Conservation (phyloP, 768 basidiomycete species). For the Macrolepiota albuminosa region DNA sequence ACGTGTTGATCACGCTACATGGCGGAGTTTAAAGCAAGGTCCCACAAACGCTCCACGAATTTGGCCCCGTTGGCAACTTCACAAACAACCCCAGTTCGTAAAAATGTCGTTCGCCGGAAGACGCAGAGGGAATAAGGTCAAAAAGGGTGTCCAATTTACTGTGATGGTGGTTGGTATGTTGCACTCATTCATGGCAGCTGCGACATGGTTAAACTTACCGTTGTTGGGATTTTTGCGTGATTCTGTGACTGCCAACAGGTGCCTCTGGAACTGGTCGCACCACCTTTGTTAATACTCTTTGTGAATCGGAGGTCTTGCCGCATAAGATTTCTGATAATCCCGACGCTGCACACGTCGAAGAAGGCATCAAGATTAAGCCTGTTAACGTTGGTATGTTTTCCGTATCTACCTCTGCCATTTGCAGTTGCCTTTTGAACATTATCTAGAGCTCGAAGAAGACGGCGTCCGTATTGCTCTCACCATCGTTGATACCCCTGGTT, state of each 20-base stretch:
- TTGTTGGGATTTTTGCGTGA: slow-evolving; percentile 15
- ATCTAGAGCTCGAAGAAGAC: slow-evolving; percentile 92
- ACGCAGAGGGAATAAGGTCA: slow-evolving; percentile 91
- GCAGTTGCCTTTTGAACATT: slow-evolving; percentile 4
- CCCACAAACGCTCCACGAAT: slow-evolving; percentile 25
- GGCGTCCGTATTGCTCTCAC: slow-evolving; percentile 97
- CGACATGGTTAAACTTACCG: slow-evolving; percentile 1
- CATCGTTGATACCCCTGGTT: slow-evolving; percentile 98
- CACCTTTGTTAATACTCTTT: slow-evolving; percentile 98
- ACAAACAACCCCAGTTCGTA: slow-evolving; percentile 16
- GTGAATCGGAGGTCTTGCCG: slow-evolving; percentile 86
- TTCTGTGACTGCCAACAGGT: slow-evolving; percentile 46
- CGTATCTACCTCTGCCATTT: neutral
- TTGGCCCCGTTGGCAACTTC: slow-evolving; percentile 26
- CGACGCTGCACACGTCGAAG: slow-evolving; percentile 88
- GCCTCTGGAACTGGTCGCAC: slow-evolving; percentile 97
- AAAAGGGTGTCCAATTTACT: slow-evolving; percentile 98
- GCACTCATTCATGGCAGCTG: slow-evolving; percentile 23
- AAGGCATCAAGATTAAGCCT: slow-evolving; percentile 92
- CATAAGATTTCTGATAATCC: slow-evolving; percentile 87
- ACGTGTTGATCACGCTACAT: slow-evolving; percentile 21
- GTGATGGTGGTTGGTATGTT: slow-evolving; percentile 94
- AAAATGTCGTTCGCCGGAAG: slow-evolving; percentile 83
- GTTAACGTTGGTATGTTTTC: slow-evolving; percentile 77
- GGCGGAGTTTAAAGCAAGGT: slow-evolving; percentile 37